Base-by-base conservation (phyloP, 78 protist genomes). In the Cavenderia fasciculata region DNA sequence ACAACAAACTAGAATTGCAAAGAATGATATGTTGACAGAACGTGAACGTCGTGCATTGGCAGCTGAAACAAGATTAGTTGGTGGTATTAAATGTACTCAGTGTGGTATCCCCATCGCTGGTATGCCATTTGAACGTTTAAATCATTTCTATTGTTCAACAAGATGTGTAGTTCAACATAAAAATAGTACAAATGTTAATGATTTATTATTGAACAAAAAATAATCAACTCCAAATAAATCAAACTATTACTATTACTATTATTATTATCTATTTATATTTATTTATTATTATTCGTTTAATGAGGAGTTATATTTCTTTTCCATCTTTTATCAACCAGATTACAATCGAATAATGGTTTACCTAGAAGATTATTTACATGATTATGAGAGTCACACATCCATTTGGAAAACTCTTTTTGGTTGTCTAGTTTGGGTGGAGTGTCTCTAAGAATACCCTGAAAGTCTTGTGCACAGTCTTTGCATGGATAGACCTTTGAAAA, bases 401-500 rank as follows among this genome's bases (percentile, higher is more conserved):
- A 87, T 8, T 46, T 44, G 4, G 93, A 21, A 40, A 87, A 87
- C 23, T 75, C 78, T 7, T 74, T 0, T 46, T 77, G 85, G 21
- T 52, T 47, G 23, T 73, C 44, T 12, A 87, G 61, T 16, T 33
- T 40, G 33, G 93, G 86, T 25, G 93, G 93, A 31, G 75, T 47
- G 5, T 19, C 59, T 4, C 14, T 6, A 2, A 87, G 66, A n/a
- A 87, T 63, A 16, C 74, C 85, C 29, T 68, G 74, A 63, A 87
- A 74, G 36, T 87, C 93, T 52, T 87, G 68, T 1, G 93, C 93
- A 41, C 93, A 87, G 4, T 74, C 86, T n/a, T 87, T 62, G 25
- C 93, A 87, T 23, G 93, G 93, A 49, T 87, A 87, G 12, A 87
- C 93, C 44, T 87, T 73, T 44, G 93, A 87, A 31, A 87, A 87